Base-by-base conservation (phyloP, 805 yeast genomes). In the Suhomyces emberorum region DNA sequence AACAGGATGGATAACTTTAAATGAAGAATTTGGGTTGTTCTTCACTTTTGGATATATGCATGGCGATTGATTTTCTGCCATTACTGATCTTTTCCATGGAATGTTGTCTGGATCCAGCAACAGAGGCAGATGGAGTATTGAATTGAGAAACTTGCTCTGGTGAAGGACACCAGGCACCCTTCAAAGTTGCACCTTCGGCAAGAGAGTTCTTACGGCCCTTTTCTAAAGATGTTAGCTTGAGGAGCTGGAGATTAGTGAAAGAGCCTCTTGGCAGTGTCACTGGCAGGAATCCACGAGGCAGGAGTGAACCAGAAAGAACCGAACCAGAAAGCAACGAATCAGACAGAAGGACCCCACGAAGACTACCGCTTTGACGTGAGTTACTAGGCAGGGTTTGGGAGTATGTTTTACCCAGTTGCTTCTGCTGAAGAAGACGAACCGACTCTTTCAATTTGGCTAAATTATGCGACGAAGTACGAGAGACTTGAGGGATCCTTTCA, bases 121-220 rank as follows among this genome's bases (percentile, higher is more conserved):
- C 32, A 6, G 52, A 43, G 5, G 34, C 35, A 9, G 38, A 18
- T 2, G 62, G 63, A 1, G 61, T 47, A 9, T 42, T 49, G 34
- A 61, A 54, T 6, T 30, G 43, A 5, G 64, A 57, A 3, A 57
- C 57, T 16, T 46, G 28, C 17, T 52, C 55, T 2, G 66, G 66
- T 2, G 59, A 35, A 10, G 36, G 38, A 41, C 66, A 61, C 6
- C 44, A 35, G 0, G 59, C 60, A 1, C 64, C 63, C 22, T 42
- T 43, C n/a, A 51, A 35, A 3, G 47, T 44, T 4, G 34, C 37
- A 1, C 49, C 54, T 12, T 38, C 48, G 10, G 18, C 24, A 27
- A 44, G 24, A 6, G 45, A 41, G 12, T 29, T 31, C 20, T 29
- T 38, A 16, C 51, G 34, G 7, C 49, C 41, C 26, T 37, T 43